Base-by-base conservation (phyloP, 352 stramenopile genomes). In the Pythium biforme region DNA sequence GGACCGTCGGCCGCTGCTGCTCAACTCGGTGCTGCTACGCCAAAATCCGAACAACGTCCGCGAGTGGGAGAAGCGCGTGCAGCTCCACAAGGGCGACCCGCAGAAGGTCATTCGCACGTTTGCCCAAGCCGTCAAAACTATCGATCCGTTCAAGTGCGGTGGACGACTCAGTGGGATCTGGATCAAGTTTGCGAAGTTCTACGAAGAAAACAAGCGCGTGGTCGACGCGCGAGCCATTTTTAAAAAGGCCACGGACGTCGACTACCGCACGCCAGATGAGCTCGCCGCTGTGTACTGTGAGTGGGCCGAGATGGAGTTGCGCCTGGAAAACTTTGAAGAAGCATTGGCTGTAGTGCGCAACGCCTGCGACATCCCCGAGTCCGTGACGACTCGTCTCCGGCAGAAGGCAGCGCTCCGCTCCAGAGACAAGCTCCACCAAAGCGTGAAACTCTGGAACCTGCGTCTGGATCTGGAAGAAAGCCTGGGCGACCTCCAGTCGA, bases 31-130 rank as follows among this genome's bases (percentile, higher is more conserved):
- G 33, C 69, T 99, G 43, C 75, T 99, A 45, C 88, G 97, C 20
- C 97, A 99, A 72, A 99, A 99, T 75, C 97, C 97, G 12, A 91
- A 99, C 72, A 98, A 99, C 63, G 96, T 99, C 0, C 81, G 83
- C 14, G 97, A 99, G 75, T 99, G 98, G 98, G 79, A 98, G 54
- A 98, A 99, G 64, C 92, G 97, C 41, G 88, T 97, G 0, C 75
- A 97, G 39, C 77, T 99, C 15, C 72, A 88, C 48, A 73, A 84
- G 55, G 15, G 59, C 2, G 81, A 92, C 33, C 54, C 78, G 11
- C 68, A 81, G 34, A 76, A 85, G 22, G 83, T 88, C 1, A 87
- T 97, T n/a, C 73, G 81, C 14, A 95, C 89, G 37, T 97, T 88
- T 40, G 84, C 81, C 9, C 90, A 98, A 41, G 96, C 94, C 3